phyloP scores from a whole-genome alignment of 2,329 filamentous ascomycete species.

The Fonsecaea pedrosoi region DNA sequence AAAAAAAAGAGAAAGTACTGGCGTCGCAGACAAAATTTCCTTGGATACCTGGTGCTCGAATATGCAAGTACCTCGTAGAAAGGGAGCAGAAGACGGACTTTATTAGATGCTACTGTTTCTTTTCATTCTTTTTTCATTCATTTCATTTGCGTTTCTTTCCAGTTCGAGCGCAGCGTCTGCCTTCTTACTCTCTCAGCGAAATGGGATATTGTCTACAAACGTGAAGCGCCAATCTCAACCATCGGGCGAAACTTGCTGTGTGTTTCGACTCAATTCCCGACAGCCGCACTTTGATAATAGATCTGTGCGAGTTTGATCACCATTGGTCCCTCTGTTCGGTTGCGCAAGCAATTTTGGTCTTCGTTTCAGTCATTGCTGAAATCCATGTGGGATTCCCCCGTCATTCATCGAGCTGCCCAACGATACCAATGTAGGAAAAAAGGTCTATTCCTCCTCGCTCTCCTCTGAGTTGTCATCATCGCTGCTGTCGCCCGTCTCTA shows the following conservation, averaged over 20 bases:
- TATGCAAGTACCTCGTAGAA: not conserved
- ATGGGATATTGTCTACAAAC: slow-evolving; percentile 5
- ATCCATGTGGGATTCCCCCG: not conserved
- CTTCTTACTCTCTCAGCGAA: not conserved
- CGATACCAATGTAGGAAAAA: not conserved
- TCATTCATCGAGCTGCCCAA: slow-evolving; percentile 7
- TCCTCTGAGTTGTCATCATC: slow-evolving; percentile 58
- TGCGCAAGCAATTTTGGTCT: not conserved
- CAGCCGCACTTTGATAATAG: not conserved
- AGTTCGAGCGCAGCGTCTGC: not conserved
- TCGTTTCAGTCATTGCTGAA: not conserved
- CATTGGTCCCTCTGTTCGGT: not conserved
- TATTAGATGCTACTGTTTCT: not conserved
- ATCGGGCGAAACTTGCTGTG: not conserved
- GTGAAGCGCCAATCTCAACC: not conserved
- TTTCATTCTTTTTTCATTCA: not conserved
- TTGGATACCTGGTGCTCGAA: not conserved
- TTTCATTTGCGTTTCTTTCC: not conserved
- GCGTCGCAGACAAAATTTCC: not conserved
- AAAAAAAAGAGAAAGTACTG: not conserved
- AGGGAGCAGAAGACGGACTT: not conserved
- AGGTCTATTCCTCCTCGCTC: slow-evolving; percentile 55
- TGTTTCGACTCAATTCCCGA: not conserved
- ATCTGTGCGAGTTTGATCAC: not conserved
- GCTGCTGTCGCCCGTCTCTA: slow-evolving; percentile 54